Percentiles rank a stretch among this genome's conserved stretches.
Evolutionary conservation across 2,329 filamentous ascomycete species (phyloP).

Genomic region (Penicillium glabrum): DNA sequence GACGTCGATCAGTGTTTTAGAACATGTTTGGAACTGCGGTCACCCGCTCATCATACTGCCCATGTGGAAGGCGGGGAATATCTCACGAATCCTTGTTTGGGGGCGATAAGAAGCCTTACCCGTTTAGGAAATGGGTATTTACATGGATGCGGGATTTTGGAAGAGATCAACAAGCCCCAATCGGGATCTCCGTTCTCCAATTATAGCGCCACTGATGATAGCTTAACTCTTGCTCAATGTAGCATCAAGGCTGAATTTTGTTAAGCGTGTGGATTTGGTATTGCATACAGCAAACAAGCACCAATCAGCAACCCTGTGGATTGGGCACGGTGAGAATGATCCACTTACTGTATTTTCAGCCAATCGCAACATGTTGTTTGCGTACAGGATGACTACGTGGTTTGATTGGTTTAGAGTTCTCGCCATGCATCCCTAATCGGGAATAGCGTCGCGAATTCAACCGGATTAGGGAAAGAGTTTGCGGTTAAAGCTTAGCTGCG

Average conservation of each 20-base stretch:
- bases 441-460: neutral
- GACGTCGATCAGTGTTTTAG: neutral
- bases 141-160: neutral
- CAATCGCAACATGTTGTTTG: neutral
- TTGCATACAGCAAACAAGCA: neutral
- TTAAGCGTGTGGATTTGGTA: no score
- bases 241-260: neutral
- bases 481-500: neutral
- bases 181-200: neutral
- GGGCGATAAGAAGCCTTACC: neutral
- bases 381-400: neutral
- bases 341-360: neutral
- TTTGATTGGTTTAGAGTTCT: neutral
- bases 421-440: neutral
- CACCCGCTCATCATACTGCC: neutral
- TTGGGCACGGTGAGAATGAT: neutral
- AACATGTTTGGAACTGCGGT: neutral
- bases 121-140: neutral
- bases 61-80: neutral
- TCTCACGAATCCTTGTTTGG: neutral
- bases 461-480: neutral
- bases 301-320: neutral
- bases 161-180: neutral
- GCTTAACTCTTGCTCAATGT: neutral
- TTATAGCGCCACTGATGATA: neutral